phyloP scores from a whole-genome alignment of 2,329 filamentous ascomycete genomes.

The Aspergillus intermedius region DNA sequence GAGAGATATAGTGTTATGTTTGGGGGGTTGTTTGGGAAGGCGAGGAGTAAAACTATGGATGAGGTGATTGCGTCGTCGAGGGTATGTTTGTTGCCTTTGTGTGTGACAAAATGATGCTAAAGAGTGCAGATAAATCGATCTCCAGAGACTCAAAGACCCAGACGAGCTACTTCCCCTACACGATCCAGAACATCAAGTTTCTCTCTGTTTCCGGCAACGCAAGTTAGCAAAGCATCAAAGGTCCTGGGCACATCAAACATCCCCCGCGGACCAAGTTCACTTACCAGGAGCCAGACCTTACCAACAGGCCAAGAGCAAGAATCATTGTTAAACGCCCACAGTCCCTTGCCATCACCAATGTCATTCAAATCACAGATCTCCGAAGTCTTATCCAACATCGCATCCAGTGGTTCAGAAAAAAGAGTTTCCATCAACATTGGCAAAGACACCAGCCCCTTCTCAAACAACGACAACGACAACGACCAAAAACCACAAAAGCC shows the following conservation, averaged over 20 bases:
- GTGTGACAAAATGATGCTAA: background rate
- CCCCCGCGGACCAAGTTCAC: conserved; percentile 20
- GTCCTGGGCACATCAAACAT: conserved; percentile 25
- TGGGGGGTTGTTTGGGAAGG: conserved; percentile 56
- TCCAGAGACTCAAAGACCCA: conserved; percentile 9
- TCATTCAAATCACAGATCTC: background rate
- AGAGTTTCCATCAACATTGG: background rate
- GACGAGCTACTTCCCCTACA: conserved; percentile 32
- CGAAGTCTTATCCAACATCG: background rate
- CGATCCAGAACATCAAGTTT: conserved; percentile 31
- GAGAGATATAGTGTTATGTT: conserved; percentile 97
- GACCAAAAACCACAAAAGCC: background rate
- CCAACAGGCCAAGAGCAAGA: background rate
- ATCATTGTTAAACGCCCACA: background rate
- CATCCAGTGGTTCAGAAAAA: background rate
- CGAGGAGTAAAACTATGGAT: conserved; percentile 32
- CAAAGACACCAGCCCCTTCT: background rate
- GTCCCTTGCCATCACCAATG: background rate
- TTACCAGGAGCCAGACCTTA: conserved; percentile 17
- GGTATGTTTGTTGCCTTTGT: conserved; percentile 23
- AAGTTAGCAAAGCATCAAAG: conserved; percentile 25
- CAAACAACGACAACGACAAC: background rate
- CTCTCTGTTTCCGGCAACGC: conserved; percentile 32
- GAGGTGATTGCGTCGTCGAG: conserved; percentile 51
- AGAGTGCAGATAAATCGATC: conserved; percentile 2